These are phyloP conservation scores for Rhodamnia rubescens DNA, from an alignment of 345 rosid genomes.

Conservation along the genomic window DNA sequence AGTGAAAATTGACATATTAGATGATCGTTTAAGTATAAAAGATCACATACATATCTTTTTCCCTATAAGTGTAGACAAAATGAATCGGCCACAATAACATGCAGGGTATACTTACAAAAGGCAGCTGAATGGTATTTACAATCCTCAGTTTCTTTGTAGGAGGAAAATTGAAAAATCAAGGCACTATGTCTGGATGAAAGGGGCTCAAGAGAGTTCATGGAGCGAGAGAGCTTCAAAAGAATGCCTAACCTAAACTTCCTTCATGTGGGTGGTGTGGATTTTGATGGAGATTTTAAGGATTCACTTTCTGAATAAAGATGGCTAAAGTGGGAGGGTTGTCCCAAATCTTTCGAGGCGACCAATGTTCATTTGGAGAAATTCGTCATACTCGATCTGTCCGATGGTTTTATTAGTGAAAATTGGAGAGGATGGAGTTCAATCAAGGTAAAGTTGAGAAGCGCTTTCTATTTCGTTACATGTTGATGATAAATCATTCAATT, in stretches of 20 bases:
- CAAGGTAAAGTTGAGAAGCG: too few species aligned
- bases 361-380: not conserved
- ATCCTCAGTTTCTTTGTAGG: not conserved
- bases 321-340: not conserved
- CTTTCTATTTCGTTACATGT: too few species aligned
- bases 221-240: not conserved
- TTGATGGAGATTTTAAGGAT: not conserved
- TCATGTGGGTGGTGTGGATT: not conserved
- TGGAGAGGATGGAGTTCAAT: too few species aligned
- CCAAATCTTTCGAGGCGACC: not conserved
- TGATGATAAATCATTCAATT: too few species aligned
- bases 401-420: too few species aligned
- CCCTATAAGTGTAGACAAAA: not conserved
- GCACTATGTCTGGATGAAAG: not conserved
- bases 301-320: not conserved
- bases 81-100: not conserved
- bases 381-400: not conserved
- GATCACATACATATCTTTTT: not conserved
- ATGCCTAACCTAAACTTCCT: not conserved
- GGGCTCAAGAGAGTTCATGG: not conserved
- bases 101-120: not conserved
- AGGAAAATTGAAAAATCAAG: not conserved
- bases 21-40: too few species aligned
- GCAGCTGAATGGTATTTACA: not conserved
- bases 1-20: too few species aligned